phyloP scores from a whole-genome alignment of 1,139 yeast species.

The Sugiyamaella sp. region DNA sequence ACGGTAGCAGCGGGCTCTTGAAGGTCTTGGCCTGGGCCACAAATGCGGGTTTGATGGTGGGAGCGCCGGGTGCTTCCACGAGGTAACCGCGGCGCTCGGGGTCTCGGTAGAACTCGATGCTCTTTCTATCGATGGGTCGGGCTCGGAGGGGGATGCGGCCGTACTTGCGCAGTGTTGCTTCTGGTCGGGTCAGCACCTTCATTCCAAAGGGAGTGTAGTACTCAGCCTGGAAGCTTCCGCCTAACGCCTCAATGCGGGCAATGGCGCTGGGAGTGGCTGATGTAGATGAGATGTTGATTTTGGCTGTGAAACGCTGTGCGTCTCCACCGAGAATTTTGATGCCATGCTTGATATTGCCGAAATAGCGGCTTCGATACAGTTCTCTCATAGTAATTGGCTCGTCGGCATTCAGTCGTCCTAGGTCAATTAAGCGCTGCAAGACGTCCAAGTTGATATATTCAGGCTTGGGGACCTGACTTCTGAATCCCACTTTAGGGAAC shows the following conservation, averaged over 20 bases:
- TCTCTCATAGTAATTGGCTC: slow-evolving; percentile 75
- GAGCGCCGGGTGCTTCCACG: slow-evolving; percentile 42
- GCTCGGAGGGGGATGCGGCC: slow-evolving; percentile 86
- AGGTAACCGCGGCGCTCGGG: slow-evolving; percentile 78
- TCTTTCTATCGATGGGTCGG: slow-evolving; percentile 82
- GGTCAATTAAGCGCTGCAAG: slow-evolving; percentile 51
- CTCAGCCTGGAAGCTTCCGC: slow-evolving; percentile 72
- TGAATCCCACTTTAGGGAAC: slow-evolving; percentile 90
- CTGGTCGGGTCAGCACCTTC: slow-evolving; percentile 77
- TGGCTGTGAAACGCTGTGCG: slow-evolving; percentile 53
- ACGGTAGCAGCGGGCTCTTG: slow-evolving; percentile 37
- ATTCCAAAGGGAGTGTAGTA: slow-evolving; percentile 69
- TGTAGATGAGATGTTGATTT: slow-evolving; percentile 74
- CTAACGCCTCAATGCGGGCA: slow-evolving; percentile 66
- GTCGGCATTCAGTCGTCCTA: slow-evolving; percentile 49
- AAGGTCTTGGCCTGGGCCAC: slow-evolving; percentile 32
- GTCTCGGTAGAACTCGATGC: slow-evolving; percentile 75
- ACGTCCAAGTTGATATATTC: slow-evolving; percentile 57
- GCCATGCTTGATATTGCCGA: slow-evolving; percentile 73
- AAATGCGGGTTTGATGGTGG: slow-evolving; percentile 37
- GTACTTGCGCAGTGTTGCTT: slow-evolving; percentile 62
- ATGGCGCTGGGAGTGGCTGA: slow-evolving; percentile 79
- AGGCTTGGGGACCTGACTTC: slow-evolving; percentile 42
- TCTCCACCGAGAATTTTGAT: slow-evolving; percentile 80
- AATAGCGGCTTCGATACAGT: slow-evolving; percentile 67